Base-by-base conservation (phyloP, 2,329 filamentous ascomycete species). In the Colletotrichum siamense region DNA sequence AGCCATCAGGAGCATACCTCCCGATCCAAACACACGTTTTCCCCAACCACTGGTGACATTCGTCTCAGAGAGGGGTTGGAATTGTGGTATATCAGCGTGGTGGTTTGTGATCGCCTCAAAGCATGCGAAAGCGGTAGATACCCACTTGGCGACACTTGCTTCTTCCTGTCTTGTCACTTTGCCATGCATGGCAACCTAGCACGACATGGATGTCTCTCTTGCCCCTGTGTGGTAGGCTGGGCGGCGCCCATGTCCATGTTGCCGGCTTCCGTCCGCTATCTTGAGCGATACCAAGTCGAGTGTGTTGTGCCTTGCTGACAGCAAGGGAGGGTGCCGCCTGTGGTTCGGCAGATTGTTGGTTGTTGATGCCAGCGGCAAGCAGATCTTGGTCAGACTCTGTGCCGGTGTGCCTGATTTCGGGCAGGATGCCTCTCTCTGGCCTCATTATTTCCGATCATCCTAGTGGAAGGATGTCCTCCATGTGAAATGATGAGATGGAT, bases 101-200 rank as follows among this genome's bases (percentile, higher is more conserved):
- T 49, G 44, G 6, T 10, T 49, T 49, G 12, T 49, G 39, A 44
- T 13, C 16, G 26, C 10, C 39, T 26, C 16, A 52, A 8, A 8
- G 55, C 52, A 59, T 49, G 44, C 44, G n/a, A 34, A 67, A 18
- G 28, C 49, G 63, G 44, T 66, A 49, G 30, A 22, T 59, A 30
- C 24, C 36, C 26, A 62, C 59, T 49, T 52, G 49, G 26, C 24
- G 18, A 63, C 62, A 36, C n/a, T 76, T 73, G 63, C 73, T 69
- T 76, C 49, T 73, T 69, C 44, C 18, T 59, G 28, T 52, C 59
- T 63, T 63, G 44, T 39, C 57, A 36, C 69, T 76, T 73, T 68
- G 44, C 24, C 28, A 76, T 73, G 70, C 64, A 69, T 61, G 57
- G 55, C 63, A 30, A 64, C 52, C 68, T 36, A 49, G 57, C 52